Conservation (phyloP, 2,329 filamentous ascomycete genomes). For the Zymoseptoria tritici region DNA sequence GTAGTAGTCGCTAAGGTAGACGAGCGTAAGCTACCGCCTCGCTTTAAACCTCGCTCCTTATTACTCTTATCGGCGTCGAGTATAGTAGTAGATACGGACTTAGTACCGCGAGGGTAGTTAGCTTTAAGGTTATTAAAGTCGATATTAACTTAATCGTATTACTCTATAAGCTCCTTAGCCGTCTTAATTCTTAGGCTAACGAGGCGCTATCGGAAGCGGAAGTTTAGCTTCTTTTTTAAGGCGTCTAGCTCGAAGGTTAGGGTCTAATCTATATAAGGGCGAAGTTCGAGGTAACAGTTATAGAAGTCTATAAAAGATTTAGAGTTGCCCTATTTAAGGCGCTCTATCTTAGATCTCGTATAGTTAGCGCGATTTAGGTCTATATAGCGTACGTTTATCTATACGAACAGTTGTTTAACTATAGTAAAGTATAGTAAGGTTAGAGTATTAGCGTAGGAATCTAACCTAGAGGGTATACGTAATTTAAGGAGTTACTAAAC, state of each 20-base stretch:
- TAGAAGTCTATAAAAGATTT: too few species aligned
- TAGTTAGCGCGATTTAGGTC: too few species aligned
- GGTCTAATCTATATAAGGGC: too few species aligned
- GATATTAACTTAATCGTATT: not conserved
- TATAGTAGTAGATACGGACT: not conserved
- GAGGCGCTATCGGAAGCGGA: not conserved
- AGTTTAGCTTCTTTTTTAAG: not conserved
- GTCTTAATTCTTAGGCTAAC: not conserved
- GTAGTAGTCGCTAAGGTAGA: not conserved
- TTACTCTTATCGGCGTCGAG: not conserved
- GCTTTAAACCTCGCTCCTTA: not conserved
- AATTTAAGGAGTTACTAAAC: too few species aligned
- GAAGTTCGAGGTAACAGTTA: too few species aligned
- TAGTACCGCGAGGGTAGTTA: not conserved
- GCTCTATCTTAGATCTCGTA: too few species aligned
- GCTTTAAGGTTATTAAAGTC: not conserved
- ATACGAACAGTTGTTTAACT: not conserved
- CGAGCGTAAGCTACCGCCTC: not conserved
- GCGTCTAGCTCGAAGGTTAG: too few species aligned
- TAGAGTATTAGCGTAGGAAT: not conserved
- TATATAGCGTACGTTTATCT: too few species aligned
- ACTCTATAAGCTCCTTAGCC: not conserved
- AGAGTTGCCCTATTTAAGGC: too few species aligned
- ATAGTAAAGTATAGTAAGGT: not conserved
- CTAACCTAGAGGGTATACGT: too few species aligned